Evolutionary conservation across 352 stramenopile species (phyloP).

Genomic region (Thraustotheca clavata): DNA sequence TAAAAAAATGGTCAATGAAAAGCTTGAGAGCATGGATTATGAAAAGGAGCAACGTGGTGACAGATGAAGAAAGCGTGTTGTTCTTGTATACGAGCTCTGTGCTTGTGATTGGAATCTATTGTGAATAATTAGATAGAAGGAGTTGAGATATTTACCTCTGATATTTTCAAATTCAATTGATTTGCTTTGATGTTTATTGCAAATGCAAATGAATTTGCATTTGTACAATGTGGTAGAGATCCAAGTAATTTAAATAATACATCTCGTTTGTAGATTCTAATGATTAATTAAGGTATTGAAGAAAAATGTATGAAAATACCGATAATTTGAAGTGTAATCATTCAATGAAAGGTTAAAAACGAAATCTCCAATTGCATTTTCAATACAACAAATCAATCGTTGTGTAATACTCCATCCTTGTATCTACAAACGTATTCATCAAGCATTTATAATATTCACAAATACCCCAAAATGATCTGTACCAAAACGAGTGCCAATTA

Average conservation of each 20-base stretch:
- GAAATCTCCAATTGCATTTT: neutral
- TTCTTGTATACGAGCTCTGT: too few species aligned
- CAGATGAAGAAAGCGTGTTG: too few species aligned
- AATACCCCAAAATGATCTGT: neutral
- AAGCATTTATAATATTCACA: neutral
- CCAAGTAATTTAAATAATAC: neutral
- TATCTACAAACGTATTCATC: neutral
- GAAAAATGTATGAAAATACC: neutral
- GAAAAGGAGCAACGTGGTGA: too few species aligned
- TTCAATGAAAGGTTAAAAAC: neutral
- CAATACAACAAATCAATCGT: neutral
- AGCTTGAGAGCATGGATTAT: too few species aligned
- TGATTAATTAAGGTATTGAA: neutral
- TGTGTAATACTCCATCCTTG: neutral
- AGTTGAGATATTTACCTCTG: too few species aligned
- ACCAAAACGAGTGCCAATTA: neutral
- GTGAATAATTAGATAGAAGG: too few species aligned
- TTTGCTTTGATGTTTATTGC: too few species aligned
- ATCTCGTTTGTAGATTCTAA: neutral
- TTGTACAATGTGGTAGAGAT: too few species aligned
- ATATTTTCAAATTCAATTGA: too few species aligned
- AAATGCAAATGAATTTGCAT: too few species aligned
- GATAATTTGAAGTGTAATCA: neutral
- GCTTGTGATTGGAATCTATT: too few species aligned
- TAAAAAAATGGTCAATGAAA: too few species aligned